A percentile compares a stretch with the other conserved stretches of the same genome.
These are phyloP conservation scores for Hypoxylon cercidicola DNA, from an alignment of 495 filamentous ascomycete genomes.

Conservation along the genomic window DNA sequence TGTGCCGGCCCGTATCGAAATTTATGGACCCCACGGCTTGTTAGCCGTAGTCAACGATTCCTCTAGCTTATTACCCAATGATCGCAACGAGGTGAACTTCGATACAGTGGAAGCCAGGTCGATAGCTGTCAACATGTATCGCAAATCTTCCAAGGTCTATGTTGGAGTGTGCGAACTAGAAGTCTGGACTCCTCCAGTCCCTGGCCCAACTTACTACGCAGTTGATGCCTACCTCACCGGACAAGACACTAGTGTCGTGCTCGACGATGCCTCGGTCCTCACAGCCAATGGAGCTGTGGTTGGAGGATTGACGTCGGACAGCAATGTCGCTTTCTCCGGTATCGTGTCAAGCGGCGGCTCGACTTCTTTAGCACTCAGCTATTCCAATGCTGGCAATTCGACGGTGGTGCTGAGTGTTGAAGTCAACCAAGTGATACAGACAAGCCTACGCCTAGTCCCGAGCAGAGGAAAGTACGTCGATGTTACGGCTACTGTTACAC, in stretches of 20 bases:
- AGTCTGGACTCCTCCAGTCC: conserved; percentile 47
- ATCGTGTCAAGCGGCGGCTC: conserved; percentile 34
- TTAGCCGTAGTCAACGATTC: conserved; percentile 40
- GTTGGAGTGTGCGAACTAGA: conserved; percentile 53
- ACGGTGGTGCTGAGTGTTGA: conserved; percentile 34
- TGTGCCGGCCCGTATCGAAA: conserved; percentile 49
- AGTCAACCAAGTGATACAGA: conserved; percentile 43
- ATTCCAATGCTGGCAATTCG: conserved; percentile 33
- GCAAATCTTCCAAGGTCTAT: conserved; percentile 33
- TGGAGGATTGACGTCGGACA: conserved; percentile 38
- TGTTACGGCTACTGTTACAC: conserved; percentile 19
- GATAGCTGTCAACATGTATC: conserved; percentile 48
- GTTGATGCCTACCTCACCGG: conserved; percentile 49
- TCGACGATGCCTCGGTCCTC: conserved; percentile 40
- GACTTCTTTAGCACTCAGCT: conserved; percentile 32
- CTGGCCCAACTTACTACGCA: conserved; percentile 40
- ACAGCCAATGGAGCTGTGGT: conserved; percentile 50
- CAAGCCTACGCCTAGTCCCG: conserved; percentile 26
- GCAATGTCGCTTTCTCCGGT: conserved; percentile 48
- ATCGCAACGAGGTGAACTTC: conserved; percentile 53
- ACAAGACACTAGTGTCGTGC: conserved; percentile 38
- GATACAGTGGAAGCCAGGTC: conserved; percentile 42
- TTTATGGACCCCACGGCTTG: conserved; percentile 47
- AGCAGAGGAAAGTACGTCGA: conserved; percentile 37
- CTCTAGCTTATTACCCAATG: conserved; percentile 49